Percentiles rank a stretch among this genome's conserved stretches.
Evolutionary conservation across 768 basidiomycete species (phyloP).

Genomic region (Cystobasidium onofrii): DNA sequence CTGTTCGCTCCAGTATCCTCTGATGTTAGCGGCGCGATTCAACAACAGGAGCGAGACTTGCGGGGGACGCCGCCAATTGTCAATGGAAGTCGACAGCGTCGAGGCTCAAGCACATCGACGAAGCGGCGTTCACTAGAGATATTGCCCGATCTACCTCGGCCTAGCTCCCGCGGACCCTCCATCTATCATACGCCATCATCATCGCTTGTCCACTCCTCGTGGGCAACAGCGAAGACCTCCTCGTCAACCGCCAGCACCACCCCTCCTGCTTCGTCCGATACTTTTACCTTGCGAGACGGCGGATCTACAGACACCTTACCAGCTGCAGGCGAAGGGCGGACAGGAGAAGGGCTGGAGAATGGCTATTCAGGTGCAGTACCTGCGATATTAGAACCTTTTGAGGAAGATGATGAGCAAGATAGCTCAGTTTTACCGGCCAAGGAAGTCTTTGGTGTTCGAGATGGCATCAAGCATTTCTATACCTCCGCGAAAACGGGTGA

Average conservation of each 20-base stretch:
- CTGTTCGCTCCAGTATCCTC: background rate
- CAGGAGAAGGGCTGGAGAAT: background rate
- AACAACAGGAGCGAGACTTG: conserved; percentile 7
- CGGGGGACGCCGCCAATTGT: background rate
- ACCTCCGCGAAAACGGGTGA: conserved; percentile 26
- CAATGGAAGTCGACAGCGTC: background rate
- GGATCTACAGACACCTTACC: background rate
- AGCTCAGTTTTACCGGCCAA: background rate
- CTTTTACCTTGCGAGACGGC: background rate
- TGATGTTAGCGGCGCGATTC: background rate
- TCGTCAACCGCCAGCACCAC: background rate
- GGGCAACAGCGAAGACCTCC: background rate
- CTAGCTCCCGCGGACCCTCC: background rate
- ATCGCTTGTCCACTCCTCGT: background rate
- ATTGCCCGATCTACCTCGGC: conserved; percentile 1
- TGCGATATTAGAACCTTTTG: background rate
- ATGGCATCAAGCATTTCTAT: conserved; percentile 33
- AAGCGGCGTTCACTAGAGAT: conserved; percentile 24
- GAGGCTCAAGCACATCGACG: conserved; percentile 10
- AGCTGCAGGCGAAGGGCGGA: background rate
- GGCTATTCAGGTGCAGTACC: background rate
- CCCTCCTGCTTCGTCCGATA: background rate
- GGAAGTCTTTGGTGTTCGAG: conserved; percentile 23
- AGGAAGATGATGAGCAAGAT: background rate
- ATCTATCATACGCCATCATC: conserved; percentile 26